Conservation (phyloP, 2,329 filamentous ascomycete species). For the Ciborinia camelliae region DNA sequence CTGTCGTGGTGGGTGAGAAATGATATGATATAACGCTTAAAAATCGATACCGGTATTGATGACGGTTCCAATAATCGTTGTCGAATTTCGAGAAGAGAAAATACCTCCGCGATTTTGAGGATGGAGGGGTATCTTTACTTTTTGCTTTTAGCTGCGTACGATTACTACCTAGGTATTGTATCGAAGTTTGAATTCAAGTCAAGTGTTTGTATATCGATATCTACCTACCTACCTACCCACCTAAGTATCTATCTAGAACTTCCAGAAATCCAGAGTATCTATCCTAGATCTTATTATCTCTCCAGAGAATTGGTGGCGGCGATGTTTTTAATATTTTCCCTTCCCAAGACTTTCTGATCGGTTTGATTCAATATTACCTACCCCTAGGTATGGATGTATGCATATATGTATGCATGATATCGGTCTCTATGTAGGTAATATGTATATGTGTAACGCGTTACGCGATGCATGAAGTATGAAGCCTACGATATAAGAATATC, state of each 20-base stretch:
- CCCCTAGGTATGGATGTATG: no score
- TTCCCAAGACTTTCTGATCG: not conserved
- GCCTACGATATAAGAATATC: not conserved
- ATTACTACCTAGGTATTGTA: no score
- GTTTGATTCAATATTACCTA: slow-evolving; percentile 8
- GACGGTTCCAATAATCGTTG: not conserved
- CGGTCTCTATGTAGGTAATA: not conserved
- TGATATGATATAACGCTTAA: not conserved
- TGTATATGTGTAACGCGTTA: not conserved
- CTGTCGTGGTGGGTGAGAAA: not conserved
- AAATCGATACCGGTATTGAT: not conserved
- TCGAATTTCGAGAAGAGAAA: not conserved
- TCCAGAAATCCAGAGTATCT: not conserved
- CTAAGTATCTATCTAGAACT: not conserved
- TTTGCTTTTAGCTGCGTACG: no score
- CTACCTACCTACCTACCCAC: no score
- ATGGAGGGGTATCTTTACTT: slow-evolving; percentile 1
- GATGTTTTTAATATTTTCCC: not conserved
- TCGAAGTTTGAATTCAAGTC: slow-evolving; percentile 1
- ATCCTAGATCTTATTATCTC: no score
- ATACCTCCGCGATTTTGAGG: not conserved
- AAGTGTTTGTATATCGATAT: not conserved
- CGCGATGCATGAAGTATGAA: slow-evolving; percentile 2
- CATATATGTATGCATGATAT: not conserved
- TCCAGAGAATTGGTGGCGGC: not conserved